Conservation (phyloP, 495 filamentous ascomycete genomes). For the Penicillium ochrochloron region DNA sequence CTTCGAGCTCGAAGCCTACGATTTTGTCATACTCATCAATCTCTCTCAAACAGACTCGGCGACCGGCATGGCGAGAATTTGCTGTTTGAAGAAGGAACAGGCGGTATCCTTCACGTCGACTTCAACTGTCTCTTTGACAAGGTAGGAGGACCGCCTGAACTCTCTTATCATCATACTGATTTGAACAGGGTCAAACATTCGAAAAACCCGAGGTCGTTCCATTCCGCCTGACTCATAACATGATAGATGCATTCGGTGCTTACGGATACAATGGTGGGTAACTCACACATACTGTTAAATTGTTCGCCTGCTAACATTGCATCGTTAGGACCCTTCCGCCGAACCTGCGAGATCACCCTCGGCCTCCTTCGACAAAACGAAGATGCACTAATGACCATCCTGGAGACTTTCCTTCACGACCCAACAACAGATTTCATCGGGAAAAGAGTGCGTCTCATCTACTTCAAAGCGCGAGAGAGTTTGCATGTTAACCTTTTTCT, state of each 20-base stretch:
- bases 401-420: constrained; percentile 96
- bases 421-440: constrained; percentile 92
- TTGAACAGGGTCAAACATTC: constrained; percentile 75
- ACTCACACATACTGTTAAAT: not conserved
- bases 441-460: constrained; percentile 57
- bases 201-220: constrained; percentile 93
- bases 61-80: constrained; percentile 99
- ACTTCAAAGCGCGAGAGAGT: not conserved
- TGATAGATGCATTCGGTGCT: constrained; percentile 94
- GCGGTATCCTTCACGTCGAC: constrained; percentile 95
- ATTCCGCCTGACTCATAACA: constrained; percentile 98
- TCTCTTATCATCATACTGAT: constrained; percentile 9
- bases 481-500: constrained; percentile 13
- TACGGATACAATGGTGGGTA: constrained; percentile 75
- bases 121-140: constrained; percentile 99
- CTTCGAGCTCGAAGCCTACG: not conserved
- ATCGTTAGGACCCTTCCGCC: constrained; percentile 75
- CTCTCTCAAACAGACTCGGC: constrained; percentile 62
- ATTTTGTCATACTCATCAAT: constrained; percentile 15
- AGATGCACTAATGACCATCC: constrained; percentile 93
- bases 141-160: constrained; percentile 27
- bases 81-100: constrained; percentile 90
- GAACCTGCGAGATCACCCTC: constrained; percentile 86
- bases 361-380: constrained; percentile 85
- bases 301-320: constrained; percentile 16